Evolutionary conservation across 306 rosid species (phyloP), one percentile per base, ranked within the genome.

Genomic region (Pterocarpus macrocarpus): DNA sequence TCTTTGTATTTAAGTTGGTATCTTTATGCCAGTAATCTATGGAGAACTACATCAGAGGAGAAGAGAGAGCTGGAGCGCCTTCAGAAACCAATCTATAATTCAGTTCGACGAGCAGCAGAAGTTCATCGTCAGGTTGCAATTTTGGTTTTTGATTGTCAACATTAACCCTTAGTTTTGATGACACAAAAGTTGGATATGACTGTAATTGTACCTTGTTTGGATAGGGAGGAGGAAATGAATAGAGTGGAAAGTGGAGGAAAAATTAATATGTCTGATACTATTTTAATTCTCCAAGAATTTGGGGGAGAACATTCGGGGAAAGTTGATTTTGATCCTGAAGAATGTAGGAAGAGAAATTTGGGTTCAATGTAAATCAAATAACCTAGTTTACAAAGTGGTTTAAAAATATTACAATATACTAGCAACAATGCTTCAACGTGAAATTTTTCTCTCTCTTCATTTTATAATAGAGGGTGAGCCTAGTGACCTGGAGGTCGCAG

Each of bases 11-110:
- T 43, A 39, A 59, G 70, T 64, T 81, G 45, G 58, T 73, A 71
- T 43, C 63, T 77, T 8, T 83, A 36, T 82, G 68, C 69, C 84
- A 93, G 98, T 83, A 95, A 93, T 83, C 70, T 93, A 30, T 95
- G 99, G 99, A 91, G 99, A 89, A 89, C 93, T 49, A 93, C 96
- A 69, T 90, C 97, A 64, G 99, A 95, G 85, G 99, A 95, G 85
- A 95, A 93, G 89, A 95, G 99, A 89, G 98, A 93, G 86, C 77
- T 95, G 90, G 99, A 95, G 86, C 97, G 98, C 83, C 96, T 95
- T 71, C 89, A 95, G 85, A 93, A 89, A 80, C 99, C 99, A 76
- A 80, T 86, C 43, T 90, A 95, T 80, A 88, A 93, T 93, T 95
- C 99, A 15, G 93, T 95, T 79, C 99, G 99, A 65, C 90, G 94